Base-by-base conservation (phyloP, 2,329 filamentous ascomycete species). In the Aspergillus sp. region DNA sequence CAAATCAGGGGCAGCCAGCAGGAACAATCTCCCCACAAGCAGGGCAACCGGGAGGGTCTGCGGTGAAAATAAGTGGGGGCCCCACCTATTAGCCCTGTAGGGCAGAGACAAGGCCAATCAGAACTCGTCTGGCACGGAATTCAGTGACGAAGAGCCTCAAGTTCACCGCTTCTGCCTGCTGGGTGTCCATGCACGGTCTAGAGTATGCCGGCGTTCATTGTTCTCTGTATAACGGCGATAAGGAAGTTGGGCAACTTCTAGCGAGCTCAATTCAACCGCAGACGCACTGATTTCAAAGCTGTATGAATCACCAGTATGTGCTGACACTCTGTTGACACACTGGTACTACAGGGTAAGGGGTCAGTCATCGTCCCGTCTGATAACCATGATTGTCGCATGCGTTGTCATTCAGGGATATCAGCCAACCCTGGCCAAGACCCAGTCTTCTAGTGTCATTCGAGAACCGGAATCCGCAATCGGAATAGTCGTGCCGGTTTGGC, bases 371-470 rank as follows among this genome's bases (percentile, higher is more conserved):
- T 39, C 36, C 36, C 36, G 36, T 39, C 36, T 39, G 36, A 39
- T 39, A 57, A 53, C 56, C 41, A 49, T 8, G 19, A 29, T 29
- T 5, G 33, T 27, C 36, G 19, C 7, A 27, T 26, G 36, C 7
- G 7, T 36, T 19, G 34, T 36, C 34, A 5, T 6, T 36, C 30
- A 5, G 30, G 2, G 30, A 32, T 9, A 32, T 32, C 30, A 32
- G 27, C 27, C 26, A 26, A 19, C 7, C 36, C 36, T 26, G 9
- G 19, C n/a, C 3, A 9, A 8, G 4, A 19, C n/a, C n/a, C 26
- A 12, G 6, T 19, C 45, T 59, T 61, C 58, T 59, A 60, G 56
- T 50, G 54, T 29, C 46, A 40, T 61, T 61, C 58, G 42, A 57
- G 57, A 60, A 60, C 10, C 36, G 36, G 36, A 39, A 39, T 8